These are phyloP conservation scores for Westerdykella sp. DNA, from an alignment of 2,329 filamentous ascomycete species.

Conservation along the genomic window DNA sequence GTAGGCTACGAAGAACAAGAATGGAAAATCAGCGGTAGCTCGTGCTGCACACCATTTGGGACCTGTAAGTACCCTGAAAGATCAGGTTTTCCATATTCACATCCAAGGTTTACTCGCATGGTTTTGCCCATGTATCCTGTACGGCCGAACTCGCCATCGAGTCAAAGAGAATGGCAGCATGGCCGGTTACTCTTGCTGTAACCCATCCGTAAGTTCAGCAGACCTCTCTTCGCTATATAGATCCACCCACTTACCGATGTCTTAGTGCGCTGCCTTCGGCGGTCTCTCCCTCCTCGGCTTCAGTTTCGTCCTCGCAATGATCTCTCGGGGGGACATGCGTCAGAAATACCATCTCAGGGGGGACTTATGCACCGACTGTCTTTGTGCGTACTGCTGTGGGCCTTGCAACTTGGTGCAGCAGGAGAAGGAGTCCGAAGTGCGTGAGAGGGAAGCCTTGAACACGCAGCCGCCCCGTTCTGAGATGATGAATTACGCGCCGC, in stretches of 20 bases:
- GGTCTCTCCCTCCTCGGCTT: conserved; percentile 21
- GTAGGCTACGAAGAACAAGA: too few relatives aligned
- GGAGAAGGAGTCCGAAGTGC: conserved; percentile 26
- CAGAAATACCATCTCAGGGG: conserved; percentile 27
- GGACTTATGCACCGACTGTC: conserved; percentile 28
- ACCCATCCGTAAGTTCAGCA: conserved; percentile 15
- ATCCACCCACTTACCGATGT: not conserved
- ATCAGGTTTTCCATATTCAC: not conserved
- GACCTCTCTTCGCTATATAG: not conserved
- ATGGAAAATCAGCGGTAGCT: too few relatives aligned
- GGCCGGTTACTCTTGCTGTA: conserved; percentile 23
- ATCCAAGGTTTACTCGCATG: conserved; percentile 25
- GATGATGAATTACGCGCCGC: conserved; percentile 20
- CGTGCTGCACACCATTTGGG: too few relatives aligned
- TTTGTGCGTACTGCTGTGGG: conserved; percentile 31
- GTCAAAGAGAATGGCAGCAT: conserved; percentile 21
- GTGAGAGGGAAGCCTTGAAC: conserved; percentile 10
- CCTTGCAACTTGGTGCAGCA: conserved; percentile 32
- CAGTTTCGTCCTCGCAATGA: conserved; percentile 27
- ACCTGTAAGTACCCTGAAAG: too few relatives aligned
- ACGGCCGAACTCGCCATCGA: conserved; percentile 28
- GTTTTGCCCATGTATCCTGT: conserved; percentile 30
- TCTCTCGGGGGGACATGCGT: conserved; percentile 28
- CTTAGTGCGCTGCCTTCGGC: conserved; percentile 22
- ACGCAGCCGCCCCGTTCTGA: conserved; percentile 18